Evolutionary conservation across 73 alveolate species (phyloP), one percentile per base, ranked within the genome.

Genomic region (Tetrahymena borealis): DNA sequence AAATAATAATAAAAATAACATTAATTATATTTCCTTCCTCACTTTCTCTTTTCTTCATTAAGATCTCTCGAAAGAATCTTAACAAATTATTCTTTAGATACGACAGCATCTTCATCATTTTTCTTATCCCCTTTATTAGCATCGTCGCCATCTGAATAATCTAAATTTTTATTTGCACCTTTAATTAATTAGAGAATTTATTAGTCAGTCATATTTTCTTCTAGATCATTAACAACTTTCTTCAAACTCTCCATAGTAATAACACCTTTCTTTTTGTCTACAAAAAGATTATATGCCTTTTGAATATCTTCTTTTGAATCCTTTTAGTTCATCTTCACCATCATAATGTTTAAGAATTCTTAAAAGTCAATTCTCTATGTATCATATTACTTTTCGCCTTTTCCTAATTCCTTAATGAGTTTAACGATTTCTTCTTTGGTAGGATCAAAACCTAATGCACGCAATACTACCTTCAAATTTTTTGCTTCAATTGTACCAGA

Each of bases 391-490:
- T 98, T 99, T 78, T 95, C 98, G 78, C 96, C 97, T 90, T 94
- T 95, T 28, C 95, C 98, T 39, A 98, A 97, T 42, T 96, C 99
- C 37, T 98, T 97, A 12, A 98, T 98, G 4, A 98, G 96, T 38
- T 95, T 95, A 79, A 96, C 98, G 28, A 98, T 96, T 95, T 98
- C 99, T 41, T 98, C 99, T 95, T 98, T 98, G 33, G 99, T 94
- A 15, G 99, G 99, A 93, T 98, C 99, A 94, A 98, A 98, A n/a
- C 99, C 99, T 91, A 98, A 91, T 4, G 99, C 99, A 78, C 99
- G 95, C 77, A 98, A 94, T 7, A 98, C 99, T 1, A 98, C 99
- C 90, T 98, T 98, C 24, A 98, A 94, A 91, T 98, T 99, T 90
- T 97, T 98, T 40, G 99, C 99, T 94, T 98, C 99, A 41, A 98